phyloP scores from a whole-genome alignment of 768 basidiomycete genomes.

The Lactarius trivialis region DNA sequence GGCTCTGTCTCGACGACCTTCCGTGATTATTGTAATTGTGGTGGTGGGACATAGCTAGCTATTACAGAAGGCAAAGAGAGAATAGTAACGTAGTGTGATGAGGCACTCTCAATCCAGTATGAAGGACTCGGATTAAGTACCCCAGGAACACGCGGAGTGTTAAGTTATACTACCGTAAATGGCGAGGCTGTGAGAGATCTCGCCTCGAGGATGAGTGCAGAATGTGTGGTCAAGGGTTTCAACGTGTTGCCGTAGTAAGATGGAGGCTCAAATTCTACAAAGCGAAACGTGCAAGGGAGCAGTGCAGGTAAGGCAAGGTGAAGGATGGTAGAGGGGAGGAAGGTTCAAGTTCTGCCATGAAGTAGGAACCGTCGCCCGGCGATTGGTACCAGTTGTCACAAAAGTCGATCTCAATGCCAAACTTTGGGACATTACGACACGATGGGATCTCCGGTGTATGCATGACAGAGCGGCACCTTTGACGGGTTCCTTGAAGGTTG shows the following conservation, averaged over 20 bases:
- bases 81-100: conserved; percentile 21
- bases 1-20: conserved; percentile 14
- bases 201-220: conserved; percentile 7
- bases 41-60: conserved; percentile 22
- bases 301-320: conserved; percentile 7
- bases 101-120: neutral
- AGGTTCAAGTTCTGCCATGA: neutral
- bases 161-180: neutral
- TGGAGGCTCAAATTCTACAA: neutral
- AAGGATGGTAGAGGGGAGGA: neutral
- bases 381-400: neutral
- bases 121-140: conserved; percentile 19
- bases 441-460: conserved; percentile 18
- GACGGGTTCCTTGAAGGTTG: conserved; percentile 17
- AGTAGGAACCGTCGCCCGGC: conserved; percentile 7
- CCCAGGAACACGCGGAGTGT: conserved; percentile 2
- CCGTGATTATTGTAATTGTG: conserved; percentile 18
- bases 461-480: conserved; percentile 5
- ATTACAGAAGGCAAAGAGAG: conserved; percentile 22
- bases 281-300: conserved; percentile 17
- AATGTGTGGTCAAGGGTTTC: conserved; percentile 12
- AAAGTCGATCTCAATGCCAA: conserved; percentile 13
- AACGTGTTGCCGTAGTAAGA: conserved; percentile 14
- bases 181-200: conserved; percentile 5
- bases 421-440: conserved; percentile 17